Base-by-base conservation (phyloP, 352 stramenopile species). In the Pythium rishiriense region DNA sequence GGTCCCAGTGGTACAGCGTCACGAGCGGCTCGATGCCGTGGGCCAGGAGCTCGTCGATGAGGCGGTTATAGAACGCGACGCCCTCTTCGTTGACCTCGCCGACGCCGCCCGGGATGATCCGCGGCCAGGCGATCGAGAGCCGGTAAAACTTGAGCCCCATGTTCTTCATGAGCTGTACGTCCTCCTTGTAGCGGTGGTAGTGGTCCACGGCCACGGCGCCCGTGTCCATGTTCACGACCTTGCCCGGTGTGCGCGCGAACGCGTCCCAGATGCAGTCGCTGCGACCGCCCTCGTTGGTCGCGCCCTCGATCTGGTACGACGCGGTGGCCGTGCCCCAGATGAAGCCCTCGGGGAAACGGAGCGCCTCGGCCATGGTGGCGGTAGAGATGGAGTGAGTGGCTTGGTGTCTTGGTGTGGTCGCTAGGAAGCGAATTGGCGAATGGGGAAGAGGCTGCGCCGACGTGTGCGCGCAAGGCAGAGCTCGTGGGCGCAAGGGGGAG, bases 1-100 rank as follows among this genome's bases (percentile, higher is more conserved):
- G 70, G 92, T 98, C 96, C 94, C 94, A 98, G 74, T 99, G 96
- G 72, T 98, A 98, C 7, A 99, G 68, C 26, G 95, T 98, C 11
- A 98, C 83, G 48, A 95, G 83, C 33, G 95, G 93, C 47, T 81
- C 72, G 46, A 99, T 97, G 53, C 76, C 75, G 29, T 76, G 75
- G 21, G 53, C 62, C 15, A 43, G 42, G 39, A 98, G 74, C 37
- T 80, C 74, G 73, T 98, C 82, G 62, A 98, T 93, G 3, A 98
- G 66, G 8, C 75, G 56, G 64, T 97, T 88, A 83, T 99, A 98
- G 81, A 98, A 98, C 1, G 69, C 65, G 33, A 98, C 75, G 29
- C 93, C 93, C 33, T 70, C 67, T 6, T 84, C 70, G 78, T 98
- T 98, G 26, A 78, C 65, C 63, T 79, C 83, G 19, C 70, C 51